Conservation (phyloP, 176 grass and related monocot genomes). For the Carex parvula region DNA sequence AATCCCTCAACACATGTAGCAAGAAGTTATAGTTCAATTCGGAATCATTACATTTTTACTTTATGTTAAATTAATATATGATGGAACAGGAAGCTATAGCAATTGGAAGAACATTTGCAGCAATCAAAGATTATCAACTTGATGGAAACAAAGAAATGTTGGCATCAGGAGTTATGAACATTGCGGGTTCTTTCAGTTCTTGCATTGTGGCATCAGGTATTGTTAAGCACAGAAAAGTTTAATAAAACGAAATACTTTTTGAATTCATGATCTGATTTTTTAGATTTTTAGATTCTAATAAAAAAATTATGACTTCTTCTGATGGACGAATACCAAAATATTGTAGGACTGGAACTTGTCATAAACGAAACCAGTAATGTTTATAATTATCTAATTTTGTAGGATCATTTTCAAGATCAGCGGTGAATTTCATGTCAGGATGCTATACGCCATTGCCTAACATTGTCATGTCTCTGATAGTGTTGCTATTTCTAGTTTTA, state of each 20-base stretch:
- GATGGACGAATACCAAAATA: background rate
- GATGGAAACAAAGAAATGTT: conserved; percentile 61
- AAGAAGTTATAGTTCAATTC: background rate
- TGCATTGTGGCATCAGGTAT: conserved; percentile 71
- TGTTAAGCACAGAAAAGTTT: background rate
- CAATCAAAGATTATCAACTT: conserved; percentile 65
- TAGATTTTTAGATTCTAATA: too few relatives aligned
- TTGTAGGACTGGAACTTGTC: background rate
- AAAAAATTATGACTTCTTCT: too few relatives aligned
- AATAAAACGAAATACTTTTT: background rate
- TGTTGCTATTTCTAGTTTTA: conserved; percentile 53
- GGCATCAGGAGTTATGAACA: conserved; percentile 45
- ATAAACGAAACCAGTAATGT: background rate
- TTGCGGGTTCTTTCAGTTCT: conserved; percentile 42
- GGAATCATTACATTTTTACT: background rate
- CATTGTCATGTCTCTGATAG: conserved; percentile 58
- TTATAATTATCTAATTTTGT: background rate
- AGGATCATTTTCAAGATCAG: conserved; percentile 80
- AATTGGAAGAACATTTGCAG: conserved; percentile 86
- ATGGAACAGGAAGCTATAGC: conserved; percentile 69
- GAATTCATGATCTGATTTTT: too few relatives aligned
- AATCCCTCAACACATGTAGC: background rate
- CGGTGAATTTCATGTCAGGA: conserved; percentile 79
- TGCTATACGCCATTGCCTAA: conserved; percentile 63
- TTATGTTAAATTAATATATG: background rate